These are phyloP conservation scores for Pyronema omphalodes DNA, from an alignment of 495 filamentous ascomycete genomes.

Conservation along the genomic window DNA sequence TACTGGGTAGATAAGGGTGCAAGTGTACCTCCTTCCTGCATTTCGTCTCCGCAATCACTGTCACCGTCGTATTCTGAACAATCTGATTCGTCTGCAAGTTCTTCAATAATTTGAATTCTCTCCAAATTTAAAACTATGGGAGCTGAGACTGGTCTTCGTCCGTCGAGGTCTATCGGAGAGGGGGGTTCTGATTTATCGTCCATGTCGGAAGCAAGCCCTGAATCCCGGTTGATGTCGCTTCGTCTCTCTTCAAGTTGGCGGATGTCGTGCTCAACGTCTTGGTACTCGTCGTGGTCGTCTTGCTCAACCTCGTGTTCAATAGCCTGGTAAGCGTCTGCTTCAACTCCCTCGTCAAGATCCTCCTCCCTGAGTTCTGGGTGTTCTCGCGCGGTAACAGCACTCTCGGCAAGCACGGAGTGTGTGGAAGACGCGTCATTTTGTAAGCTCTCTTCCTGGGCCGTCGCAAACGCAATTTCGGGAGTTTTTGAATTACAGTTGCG, in stretches of 20 bases:
- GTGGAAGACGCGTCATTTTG: slow-evolving; percentile 4
- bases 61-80: no score
- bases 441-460: not conserved
- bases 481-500: not conserved
- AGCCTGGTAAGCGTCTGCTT: not conserved
- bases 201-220: not conserved
- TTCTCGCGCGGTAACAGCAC: no score
- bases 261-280: no score
- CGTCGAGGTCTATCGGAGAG: not conserved
- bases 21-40: no score
- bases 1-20: no score
- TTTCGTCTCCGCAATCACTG: not conserved
- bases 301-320: not conserved
- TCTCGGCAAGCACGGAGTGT: not conserved
- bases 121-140: not conserved
- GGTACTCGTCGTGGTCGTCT: not conserved
- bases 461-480: slow-evolving; percentile 1
- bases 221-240: not conserved
- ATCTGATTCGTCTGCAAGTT: not conserved
- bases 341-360: no score
- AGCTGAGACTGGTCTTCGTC: not conserved
- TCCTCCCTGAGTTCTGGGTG: no score
- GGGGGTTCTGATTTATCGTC: not conserved
- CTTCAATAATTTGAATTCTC: not conserved
- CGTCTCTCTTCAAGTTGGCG: no score